A percentile compares a stretch with the other conserved stretches of the same genome.
These are phyloP conservation scores for Eucalyptus curtisii DNA, from an alignment of 345 rosid genomes.

Conservation along the genomic window DNA sequence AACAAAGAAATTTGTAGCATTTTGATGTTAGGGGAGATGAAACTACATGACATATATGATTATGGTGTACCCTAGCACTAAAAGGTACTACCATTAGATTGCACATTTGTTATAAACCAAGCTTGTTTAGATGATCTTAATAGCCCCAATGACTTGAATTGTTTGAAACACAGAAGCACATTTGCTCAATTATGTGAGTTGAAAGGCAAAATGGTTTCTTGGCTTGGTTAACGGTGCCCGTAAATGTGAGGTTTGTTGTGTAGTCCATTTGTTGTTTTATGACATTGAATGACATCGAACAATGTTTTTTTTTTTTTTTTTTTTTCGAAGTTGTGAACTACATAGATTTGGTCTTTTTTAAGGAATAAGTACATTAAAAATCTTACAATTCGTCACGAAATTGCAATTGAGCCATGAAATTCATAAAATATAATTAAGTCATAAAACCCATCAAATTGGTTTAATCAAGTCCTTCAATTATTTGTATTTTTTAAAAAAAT, in stretches of 20 bases:
- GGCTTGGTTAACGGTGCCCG: not conserved
- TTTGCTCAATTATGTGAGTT: not conserved
- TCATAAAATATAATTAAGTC: too few relatives aligned
- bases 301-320: too few relatives aligned
- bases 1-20: not conserved
- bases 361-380: too few relatives aligned
- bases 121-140: not conserved
- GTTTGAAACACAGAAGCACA: not conserved
- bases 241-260: not conserved
- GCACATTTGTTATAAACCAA: not conserved
- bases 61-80: not conserved
- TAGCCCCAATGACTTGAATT: not conserved
- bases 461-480: too few relatives aligned
- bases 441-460: too few relatives aligned
- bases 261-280: not conserved
- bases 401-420: too few relatives aligned
- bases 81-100: not conserved
- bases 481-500: fast-evolving
- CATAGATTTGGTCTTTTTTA: not conserved
- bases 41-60: not conserved
- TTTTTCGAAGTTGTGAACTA: not conserved
- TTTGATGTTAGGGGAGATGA: not conserved
- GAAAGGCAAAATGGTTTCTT: not conserved
- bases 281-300: not conserved
- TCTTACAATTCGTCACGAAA: too few relatives aligned